Base-by-base conservation (phyloP, 1,284 basidiomycete genomes). In the Tetrapyrgos nigripes region DNA sequence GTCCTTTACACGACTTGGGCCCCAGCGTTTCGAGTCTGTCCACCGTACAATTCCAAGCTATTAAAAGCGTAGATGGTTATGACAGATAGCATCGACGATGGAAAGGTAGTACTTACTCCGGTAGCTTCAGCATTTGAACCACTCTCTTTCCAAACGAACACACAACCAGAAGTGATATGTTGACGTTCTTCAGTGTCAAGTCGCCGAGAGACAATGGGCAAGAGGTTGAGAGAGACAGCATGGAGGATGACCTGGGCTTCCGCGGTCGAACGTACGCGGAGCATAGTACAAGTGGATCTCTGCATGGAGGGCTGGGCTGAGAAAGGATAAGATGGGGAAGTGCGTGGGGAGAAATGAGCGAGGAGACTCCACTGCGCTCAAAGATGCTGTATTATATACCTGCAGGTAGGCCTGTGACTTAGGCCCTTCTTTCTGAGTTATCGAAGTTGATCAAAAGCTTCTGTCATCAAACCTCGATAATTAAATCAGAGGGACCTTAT, bases 71-170 rank as follows among this genome's bases (percentile, higher is more conserved):
- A n/a, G n/a, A n/a, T n/a, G n/a, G n/a, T n/a, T n/a, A n/a, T n/a
- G n/a, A n/a, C n/a, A n/a, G n/a, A n/a, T n/a, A n/a, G n/a, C n/a
- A n/a, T n/a, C n/a, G n/a, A n/a, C n/a, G n/a, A 57, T 47, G 24
- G 24, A 13, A 46, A 23, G 58, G 28, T 28, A 55, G 50, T 27
- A 74, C 84, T 69, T 69, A 91, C 89, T 71, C 89, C 80, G 69
- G 83, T 80, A 46, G 79, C 75, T 62, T 92, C 91, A 50, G 87
- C 79, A 66, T 85, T 88, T 17, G 88, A 83, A 31, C 87, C 88
- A 59, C 88, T 82, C 70, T 92, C 91, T 71, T 93, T 91, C 91
- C 91, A 93, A 56, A 93, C 88, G 64, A 87, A 93, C 51, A 92
- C 86, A 62, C 85, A 86, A n/a, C 91, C 91, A 2, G 89, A 80